Percentiles rank a stretch among this genome's conserved stretches.
These are phyloP conservation scores for Tulasnella sp. DNA, from an alignment of 768 basidiomycete genomes.

Conservation along the genomic window DNA sequence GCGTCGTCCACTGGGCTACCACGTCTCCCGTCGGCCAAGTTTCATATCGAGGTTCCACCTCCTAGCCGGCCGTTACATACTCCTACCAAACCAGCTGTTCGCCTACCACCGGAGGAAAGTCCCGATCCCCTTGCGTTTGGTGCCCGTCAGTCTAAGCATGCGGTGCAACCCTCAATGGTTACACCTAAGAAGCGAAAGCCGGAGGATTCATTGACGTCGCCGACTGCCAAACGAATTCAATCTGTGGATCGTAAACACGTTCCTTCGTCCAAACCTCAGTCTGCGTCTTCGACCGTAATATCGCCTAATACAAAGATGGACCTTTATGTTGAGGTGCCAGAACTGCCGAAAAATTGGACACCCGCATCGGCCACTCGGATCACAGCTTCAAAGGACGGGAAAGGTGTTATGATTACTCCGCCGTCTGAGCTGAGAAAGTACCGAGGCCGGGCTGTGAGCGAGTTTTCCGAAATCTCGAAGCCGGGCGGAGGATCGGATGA, in stretches of 20 bases:
- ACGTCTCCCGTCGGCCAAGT: constrained; percentile 14
- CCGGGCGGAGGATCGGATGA: constrained; percentile 6
- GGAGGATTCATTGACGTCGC: constrained; percentile 45
- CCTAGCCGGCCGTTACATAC: constrained; percentile 20
- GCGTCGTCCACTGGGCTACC: neutral
- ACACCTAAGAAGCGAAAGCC: constrained; percentile 67
- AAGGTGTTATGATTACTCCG: constrained; percentile 18
- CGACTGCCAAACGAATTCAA: constrained; percentile 48
- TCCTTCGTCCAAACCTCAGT: constrained; percentile 25
- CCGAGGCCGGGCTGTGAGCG: constrained; percentile 34
- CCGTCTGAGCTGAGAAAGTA: constrained; percentile 33
- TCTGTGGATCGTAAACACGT: constrained; percentile 21
- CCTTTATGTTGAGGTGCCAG: constrained; percentile 28
- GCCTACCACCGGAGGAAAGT: constrained; percentile 26
- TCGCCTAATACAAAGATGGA: constrained; percentile 23
- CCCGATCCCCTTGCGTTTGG: constrained; percentile 37
- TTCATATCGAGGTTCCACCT: constrained; percentile 19
- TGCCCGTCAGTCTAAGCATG: constrained; percentile 11
- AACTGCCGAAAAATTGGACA: constrained; percentile 25
- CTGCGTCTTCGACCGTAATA: constrained; percentile 18
- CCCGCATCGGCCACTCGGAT: constrained; percentile 25
- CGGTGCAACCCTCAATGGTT: constrained; percentile 23
- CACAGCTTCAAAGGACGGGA: constrained; percentile 20
- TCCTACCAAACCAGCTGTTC: neutral
- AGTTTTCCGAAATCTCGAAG: neutral